Percentiles rank a stretch among this genome's conserved stretches.
These are phyloP conservation scores for Neoboletus subvelutipes DNA, from an alignment of 768 basidiomycete species.

Conservation along the genomic window DNA sequence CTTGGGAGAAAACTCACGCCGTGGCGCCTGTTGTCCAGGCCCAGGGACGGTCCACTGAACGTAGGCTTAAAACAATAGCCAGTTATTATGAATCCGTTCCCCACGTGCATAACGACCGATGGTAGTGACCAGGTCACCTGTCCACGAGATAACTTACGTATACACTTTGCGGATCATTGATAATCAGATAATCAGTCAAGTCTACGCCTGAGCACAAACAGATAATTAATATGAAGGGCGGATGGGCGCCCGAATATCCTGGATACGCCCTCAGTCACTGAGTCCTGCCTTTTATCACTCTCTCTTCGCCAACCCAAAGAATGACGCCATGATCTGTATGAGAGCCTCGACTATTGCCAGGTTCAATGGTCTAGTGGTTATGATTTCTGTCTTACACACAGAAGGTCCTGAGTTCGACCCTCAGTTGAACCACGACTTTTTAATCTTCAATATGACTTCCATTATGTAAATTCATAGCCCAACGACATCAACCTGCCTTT, in stretches of 20 bases:
- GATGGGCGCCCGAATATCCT: too few relatives aligned
- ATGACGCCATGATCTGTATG: neutral
- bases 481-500: neutral
- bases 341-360: neutral
- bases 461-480: neutral
- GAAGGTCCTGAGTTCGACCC: conserved; percentile 41
- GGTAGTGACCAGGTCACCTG: neutral
- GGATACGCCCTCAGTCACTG: too few relatives aligned
- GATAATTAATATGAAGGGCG: neutral
- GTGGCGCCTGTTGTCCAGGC: neutral
- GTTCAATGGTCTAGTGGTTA: conserved; percentile 63
- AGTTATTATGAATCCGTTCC: neutral
- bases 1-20: neutral
- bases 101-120: conserved; percentile 18
- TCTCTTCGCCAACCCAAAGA: neutral
- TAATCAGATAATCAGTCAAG: neutral
- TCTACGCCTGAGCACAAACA: neutral
- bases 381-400: conserved; percentile 54
- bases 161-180: neutral
- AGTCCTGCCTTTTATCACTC: neutral
- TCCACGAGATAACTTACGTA: neutral
- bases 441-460: neutral
- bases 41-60: neutral
- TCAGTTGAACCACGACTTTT: conserved; percentile 45
- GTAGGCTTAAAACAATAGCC: conserved; percentile 11